phyloP scores from a whole-genome alignment of 352 stramenopile species.

The Globisporangium parvum region DNA sequence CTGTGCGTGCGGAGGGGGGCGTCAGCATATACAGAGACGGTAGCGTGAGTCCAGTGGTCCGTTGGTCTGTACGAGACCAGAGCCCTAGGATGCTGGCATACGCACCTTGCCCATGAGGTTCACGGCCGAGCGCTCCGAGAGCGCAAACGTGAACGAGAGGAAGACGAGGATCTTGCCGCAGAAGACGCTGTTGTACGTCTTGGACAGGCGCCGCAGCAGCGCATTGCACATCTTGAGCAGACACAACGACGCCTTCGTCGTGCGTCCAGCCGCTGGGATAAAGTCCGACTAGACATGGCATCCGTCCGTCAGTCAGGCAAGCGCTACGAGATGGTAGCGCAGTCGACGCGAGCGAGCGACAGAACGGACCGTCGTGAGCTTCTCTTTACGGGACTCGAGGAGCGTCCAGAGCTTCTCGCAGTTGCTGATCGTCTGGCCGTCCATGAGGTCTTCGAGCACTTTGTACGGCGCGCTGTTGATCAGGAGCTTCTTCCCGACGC shows the following conservation, averaged over 20 bases:
- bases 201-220: conserved; percentile 75
- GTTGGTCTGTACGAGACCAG: no score
- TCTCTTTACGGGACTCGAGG: conserved; percentile 69
- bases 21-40: not conserved
- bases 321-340: not conserved
- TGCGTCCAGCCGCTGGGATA: conserved; percentile 50
- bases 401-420: conserved; percentile 84
- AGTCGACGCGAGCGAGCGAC: no score
- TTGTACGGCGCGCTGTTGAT: conserved; percentile 77
- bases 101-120: conserved; percentile 71
- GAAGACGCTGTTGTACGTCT: conserved; percentile 89
- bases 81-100: no score
- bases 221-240: conserved; percentile 81
- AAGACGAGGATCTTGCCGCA: conserved; percentile 85
- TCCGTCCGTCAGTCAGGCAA: not conserved
- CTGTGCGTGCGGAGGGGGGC: conserved; percentile 16
- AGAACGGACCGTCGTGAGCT: conserved; percentile 43
- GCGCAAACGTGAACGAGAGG: conserved; percentile 79
- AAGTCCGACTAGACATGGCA: conserved; percentile 37
- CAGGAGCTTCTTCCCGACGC: conserved; percentile 57
- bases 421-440: conserved; percentile 80
- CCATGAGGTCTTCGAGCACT: conserved; percentile 82
- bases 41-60: not conserved
- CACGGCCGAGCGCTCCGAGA: conserved; percentile 80
- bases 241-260: conserved; percentile 77